Conservation (phyloP, 2,329 filamentous ascomycete genomes). For the Diaporthe amygdali region DNA sequence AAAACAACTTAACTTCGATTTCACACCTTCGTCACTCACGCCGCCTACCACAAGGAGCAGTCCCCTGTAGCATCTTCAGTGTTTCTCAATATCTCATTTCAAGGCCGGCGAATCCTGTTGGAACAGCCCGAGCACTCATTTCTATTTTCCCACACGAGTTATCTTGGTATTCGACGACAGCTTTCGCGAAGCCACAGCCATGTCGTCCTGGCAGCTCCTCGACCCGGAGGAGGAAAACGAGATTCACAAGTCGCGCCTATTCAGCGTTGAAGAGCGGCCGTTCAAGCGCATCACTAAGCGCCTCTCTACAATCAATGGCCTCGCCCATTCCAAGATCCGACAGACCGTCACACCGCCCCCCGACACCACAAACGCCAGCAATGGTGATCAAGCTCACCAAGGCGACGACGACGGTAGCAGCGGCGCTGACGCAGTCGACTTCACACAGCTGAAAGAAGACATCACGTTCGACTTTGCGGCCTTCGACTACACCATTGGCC, state of each 20-base stretch:
- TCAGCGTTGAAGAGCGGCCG: slow-evolving; percentile 90
- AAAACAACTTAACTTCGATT: background rate
- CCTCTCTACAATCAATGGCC: slow-evolving; percentile 71
- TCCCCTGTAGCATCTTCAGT: background rate
- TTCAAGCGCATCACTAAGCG: slow-evolving; percentile 89
- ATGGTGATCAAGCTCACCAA: slow-evolving; percentile 34
- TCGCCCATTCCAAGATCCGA: slow-evolving; percentile 57
- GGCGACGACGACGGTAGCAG: slow-evolving; percentile 37
- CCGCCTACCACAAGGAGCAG: background rate
- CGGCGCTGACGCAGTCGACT: slow-evolving; percentile 48
- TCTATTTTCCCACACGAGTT: background rate
- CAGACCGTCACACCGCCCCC: slow-evolving; percentile 71
- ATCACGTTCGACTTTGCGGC: slow-evolving; percentile 86
- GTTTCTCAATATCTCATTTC: background rate
- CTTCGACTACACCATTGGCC: slow-evolving; percentile 84
- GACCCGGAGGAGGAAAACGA: slow-evolving; percentile 80
- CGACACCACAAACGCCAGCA: slow-evolving; percentile 43
- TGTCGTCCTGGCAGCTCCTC: slow-evolving; percentile 66
- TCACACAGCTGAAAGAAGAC: slow-evolving; percentile 79
- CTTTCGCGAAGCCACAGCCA: slow-evolving; percentile 27
- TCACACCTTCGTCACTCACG: background rate
- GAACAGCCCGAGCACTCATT: background rate
- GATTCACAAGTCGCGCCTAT: slow-evolving; percentile 84
- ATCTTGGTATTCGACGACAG: background rate
- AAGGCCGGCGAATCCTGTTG: background rate